Evolutionary conservation across 75 land plant species (phyloP).

Genomic region (Cunninghamia lanceolata): DNA sequence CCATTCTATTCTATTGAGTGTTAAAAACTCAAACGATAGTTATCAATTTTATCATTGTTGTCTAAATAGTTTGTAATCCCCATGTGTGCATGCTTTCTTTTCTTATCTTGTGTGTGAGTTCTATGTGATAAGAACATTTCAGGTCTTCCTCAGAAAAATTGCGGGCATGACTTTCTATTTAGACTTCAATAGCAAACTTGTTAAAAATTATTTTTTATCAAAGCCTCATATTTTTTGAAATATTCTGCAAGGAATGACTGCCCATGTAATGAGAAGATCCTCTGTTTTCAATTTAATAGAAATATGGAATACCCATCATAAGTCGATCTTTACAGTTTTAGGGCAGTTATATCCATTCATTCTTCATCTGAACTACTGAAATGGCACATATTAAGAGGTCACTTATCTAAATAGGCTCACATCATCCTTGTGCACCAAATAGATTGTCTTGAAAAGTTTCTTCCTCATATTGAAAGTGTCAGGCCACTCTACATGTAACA

Average conservation of each 20-base stretch:
- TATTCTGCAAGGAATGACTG: neutral
- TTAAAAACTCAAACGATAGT: neutral
- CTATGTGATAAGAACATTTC: neutral
- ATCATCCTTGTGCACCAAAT: neutral
- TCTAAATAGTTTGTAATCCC: neutral
- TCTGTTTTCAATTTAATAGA: neutral
- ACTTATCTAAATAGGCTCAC: neutral
- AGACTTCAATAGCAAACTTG: neutral
- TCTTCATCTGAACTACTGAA: neutral
- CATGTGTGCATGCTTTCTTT: neutral
- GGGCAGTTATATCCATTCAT: neutral
- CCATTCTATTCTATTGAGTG: neutral
- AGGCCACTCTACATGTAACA: neutral
- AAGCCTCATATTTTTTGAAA: neutral
- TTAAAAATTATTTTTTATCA: neutral
- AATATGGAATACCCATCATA: neutral
- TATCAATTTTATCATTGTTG: neutral
- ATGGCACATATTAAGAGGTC: neutral
- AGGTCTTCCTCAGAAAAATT: neutral
- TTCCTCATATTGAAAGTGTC: neutral
- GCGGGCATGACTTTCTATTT: neutral
- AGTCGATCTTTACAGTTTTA: neutral
- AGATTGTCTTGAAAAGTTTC: neutral
- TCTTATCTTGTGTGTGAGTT: neutral
- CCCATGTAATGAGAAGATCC: neutral